Conservation (phyloP, 179 eudicot species). For the Carnegiea gigantea region DNA sequence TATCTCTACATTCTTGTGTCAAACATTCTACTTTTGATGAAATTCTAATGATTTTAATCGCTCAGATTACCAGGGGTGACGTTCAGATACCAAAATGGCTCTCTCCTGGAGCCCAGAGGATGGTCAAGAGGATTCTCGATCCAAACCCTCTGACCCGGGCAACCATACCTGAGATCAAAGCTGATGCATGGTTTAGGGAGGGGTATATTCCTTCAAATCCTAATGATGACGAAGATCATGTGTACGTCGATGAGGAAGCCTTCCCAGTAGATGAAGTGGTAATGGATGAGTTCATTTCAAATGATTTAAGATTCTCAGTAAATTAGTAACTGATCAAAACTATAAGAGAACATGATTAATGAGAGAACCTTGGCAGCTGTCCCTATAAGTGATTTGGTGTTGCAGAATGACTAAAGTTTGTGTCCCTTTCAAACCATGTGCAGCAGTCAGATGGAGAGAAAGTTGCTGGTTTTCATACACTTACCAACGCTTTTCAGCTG, state of each 20-base stretch:
- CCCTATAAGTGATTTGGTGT: not conserved
- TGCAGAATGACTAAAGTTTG: not conserved
- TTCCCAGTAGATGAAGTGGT: conserved; percentile 52
- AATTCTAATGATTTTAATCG: not conserved
- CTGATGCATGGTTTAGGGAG: conserved; percentile 74
- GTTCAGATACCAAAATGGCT: conserved; percentile 86
- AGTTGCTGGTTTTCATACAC: conserved; percentile 51
- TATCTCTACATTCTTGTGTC: not conserved
- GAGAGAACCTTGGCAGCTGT: not conserved
- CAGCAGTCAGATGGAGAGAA: conserved; percentile 55
- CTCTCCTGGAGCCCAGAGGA: conserved; percentile 70
- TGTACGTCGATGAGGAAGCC: conserved; percentile 52
- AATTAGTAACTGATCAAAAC: not conserved
- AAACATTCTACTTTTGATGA: not conserved
- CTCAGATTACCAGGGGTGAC: conserved; percentile 82
- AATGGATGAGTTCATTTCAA: conserved; percentile 10
- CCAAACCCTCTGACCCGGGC: conserved; percentile 79
- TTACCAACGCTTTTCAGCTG: conserved; percentile 89
- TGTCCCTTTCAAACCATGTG: conserved; percentile 12
- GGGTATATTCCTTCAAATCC: conserved; percentile 57
- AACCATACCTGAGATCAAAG: conserved; percentile 71
- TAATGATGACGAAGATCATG: conserved; percentile 59
- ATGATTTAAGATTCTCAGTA: not conserved
- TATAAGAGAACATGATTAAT: too few species aligned
- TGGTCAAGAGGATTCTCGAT: conserved; percentile 78